A percentile compares a stretch with the other conserved stretches of the same genome.
Evolutionary conservation across 208 protist genomes (phyloP).

Genomic region (Baffinella frigidus): DNA sequence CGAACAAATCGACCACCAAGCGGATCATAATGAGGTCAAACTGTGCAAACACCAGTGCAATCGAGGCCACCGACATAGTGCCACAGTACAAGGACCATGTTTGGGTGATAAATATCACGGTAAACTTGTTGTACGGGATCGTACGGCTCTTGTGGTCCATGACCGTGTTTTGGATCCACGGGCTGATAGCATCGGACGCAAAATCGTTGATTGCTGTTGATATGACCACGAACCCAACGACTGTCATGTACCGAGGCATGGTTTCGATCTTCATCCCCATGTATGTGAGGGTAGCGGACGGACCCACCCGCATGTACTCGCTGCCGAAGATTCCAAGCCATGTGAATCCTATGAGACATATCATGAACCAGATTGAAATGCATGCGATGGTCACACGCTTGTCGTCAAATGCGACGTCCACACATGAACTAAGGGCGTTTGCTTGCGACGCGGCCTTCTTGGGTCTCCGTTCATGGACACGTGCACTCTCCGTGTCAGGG

Average conservation of each 20-base stretch:
- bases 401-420: neutral
- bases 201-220: slow-evolving; percentile 36
- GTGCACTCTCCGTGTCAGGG: too few relatives aligned
- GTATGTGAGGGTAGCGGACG: neutral
- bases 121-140: slow-evolving; percentile 13
- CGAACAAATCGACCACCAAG: neutral
- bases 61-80: neutral
- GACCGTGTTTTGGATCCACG: slow-evolving; percentile 35
- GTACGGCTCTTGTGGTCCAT: neutral
- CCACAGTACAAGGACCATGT: slow-evolving; percentile 15
- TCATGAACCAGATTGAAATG: neutral
- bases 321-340: neutral
- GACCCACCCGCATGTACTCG: neutral
- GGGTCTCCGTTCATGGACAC: too few relatives aligned
- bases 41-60: neutral
- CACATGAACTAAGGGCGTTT: too few relatives aligned
- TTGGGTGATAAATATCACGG: neutral
- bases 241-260: neutral
- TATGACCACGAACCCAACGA: neutral
- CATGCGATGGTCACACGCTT: neutral
- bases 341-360: neutral
- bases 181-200: neutral
- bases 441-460: too few relatives aligned
- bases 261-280: neutral
- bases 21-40: slow-evolving; percentile 22